A percentile compares a stretch with the other conserved stretches of the same genome.
Conservation (phyloP, 768 basidiomycete species). For the Neoboletus magnificus region DNA sequence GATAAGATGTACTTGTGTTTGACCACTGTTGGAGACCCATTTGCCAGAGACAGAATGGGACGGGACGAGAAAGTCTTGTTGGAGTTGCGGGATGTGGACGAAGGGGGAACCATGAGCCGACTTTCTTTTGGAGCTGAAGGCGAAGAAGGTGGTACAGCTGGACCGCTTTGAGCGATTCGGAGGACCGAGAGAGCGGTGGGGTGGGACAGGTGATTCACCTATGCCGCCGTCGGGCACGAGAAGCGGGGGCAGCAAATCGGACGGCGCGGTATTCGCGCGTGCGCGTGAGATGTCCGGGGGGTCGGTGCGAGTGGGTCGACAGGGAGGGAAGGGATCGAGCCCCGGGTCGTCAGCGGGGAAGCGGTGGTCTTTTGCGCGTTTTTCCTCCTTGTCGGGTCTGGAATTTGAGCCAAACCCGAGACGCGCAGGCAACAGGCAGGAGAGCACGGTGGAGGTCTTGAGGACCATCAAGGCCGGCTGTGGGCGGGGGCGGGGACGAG, state of each 20-base stretch:
- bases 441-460: slow-evolving; percentile 29
- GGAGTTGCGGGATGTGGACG: slow-evolving; percentile 13
- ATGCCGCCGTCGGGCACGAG: slow-evolving; percentile 55
- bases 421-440: slow-evolving; percentile 40
- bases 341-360: slow-evolving; percentile 29
- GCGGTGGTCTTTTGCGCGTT: slow-evolving; percentile 28
- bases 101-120: slow-evolving; percentile 17
- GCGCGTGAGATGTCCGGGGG: slow-evolving; percentile 12
- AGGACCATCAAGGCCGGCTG: slow-evolving; percentile 31
- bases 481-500: neutral
- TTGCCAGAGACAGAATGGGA: slow-evolving; percentile 11
- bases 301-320: slow-evolving; percentile 16
- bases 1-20: slow-evolving; percentile 6
- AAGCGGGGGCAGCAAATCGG: slow-evolving; percentile 35
- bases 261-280: slow-evolving; percentile 30
- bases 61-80: slow-evolving; percentile 3
- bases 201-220: slow-evolving; percentile 55
- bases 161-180: slow-evolving; percentile 36
- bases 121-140: slow-evolving; percentile 28
- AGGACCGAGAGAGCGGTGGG: slow-evolving; percentile 18
- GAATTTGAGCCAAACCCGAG: slow-evolving; percentile 26
- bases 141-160: slow-evolving; percentile 37
- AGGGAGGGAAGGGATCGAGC: slow-evolving; percentile 26
- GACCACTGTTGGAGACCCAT: slow-evolving; percentile 16
- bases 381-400: slow-evolving; percentile 12